phyloP scores from a whole-genome alignment of 2,329 filamentous ascomycete genomes.

The Aspergillus proliferans region DNA sequence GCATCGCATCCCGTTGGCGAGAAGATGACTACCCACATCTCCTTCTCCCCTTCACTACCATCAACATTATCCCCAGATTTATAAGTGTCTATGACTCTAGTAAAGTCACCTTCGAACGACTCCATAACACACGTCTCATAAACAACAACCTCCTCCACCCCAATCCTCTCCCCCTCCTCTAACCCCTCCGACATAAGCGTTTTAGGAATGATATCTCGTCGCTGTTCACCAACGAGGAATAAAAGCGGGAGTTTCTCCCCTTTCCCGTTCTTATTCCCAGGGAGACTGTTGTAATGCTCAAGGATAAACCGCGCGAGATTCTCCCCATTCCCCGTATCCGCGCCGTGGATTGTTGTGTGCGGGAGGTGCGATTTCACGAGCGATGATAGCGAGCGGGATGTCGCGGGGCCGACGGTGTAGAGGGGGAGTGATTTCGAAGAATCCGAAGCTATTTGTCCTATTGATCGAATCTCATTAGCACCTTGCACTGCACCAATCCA shows the following conservation, averaged over 20 bases:
- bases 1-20: conserved; percentile 57
- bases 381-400: conserved; percentile 58
- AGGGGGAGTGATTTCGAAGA: conserved; percentile 26
- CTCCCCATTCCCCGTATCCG: conserved; percentile 79
- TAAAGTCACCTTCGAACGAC: conserved; percentile 67
- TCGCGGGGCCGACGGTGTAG: conserved; percentile 47
- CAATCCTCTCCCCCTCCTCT: conserved; percentile 48
- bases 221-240: conserved; percentile 85
- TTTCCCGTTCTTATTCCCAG: conserved; percentile 9
- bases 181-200: conserved; percentile 60
- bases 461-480: not conserved
- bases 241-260: conserved; percentile 54
- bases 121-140: conserved; percentile 82
- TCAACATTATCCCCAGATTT: conserved; percentile 36
- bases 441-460: conserved; percentile 2
- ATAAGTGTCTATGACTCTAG: conserved; percentile 43
- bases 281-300: conserved; percentile 57
- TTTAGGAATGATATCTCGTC: conserved; percentile 82
- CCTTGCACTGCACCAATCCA: not conserved
- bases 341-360: conserved; percentile 62
- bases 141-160: conserved; percentile 71
- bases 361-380: conserved; percentile 40
- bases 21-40: conserved; percentile 44
- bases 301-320: conserved; percentile 72
- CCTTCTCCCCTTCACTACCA: conserved; percentile 1